Evolutionary conservation across 2,329 filamentous ascomycete species (phyloP).

Genomic region (Colletotrichum siamense): DNA sequence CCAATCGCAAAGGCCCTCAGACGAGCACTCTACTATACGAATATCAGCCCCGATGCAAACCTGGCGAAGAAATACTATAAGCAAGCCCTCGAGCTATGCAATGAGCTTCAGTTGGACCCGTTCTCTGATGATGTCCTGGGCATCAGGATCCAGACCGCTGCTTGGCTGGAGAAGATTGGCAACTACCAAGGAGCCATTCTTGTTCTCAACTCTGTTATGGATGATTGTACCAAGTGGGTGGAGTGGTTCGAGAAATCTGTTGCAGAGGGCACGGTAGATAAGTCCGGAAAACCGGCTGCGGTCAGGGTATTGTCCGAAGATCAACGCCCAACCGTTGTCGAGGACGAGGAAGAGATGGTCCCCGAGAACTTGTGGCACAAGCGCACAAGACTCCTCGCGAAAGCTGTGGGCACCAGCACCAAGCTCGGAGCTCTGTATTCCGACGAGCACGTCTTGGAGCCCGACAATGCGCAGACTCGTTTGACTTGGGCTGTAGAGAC

Average conservation of each 20-base stretch:
- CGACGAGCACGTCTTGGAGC: slow-evolving; percentile 75
- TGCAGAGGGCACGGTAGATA: slow-evolving; percentile 51
- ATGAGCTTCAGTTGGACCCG: slow-evolving; percentile 79
- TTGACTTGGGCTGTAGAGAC: slow-evolving; percentile 85
- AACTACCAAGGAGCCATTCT: slow-evolving; percentile 74
- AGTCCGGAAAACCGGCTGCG: slow-evolving; percentile 38
- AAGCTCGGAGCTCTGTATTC: slow-evolving; percentile 88
- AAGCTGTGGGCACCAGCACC: slow-evolving; percentile 76
- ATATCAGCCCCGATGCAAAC: slow-evolving; percentile 75
- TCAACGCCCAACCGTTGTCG: slow-evolving; percentile 12
- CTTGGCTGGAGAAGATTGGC: slow-evolving; percentile 79
- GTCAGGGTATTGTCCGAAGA: background rate
- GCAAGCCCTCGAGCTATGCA: slow-evolving; percentile 75
- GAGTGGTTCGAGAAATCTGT: slow-evolving; percentile 56
- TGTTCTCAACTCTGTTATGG: slow-evolving; percentile 77
- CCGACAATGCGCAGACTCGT: slow-evolving; percentile 75
- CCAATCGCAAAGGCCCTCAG: slow-evolving; percentile 80
- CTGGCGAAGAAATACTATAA: slow-evolving; percentile 85
- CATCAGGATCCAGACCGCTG: slow-evolving; percentile 81
- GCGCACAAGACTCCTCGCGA: slow-evolving; percentile 73
- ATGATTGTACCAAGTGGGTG: slow-evolving; percentile 71
- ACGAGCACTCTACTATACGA: slow-evolving; percentile 85
- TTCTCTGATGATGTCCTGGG: slow-evolving; percentile 92
- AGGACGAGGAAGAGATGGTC: slow-evolving; percentile 31
- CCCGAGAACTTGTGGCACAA: slow-evolving; percentile 60